Evolutionary conservation across 345 rosid genomes (phyloP), one percentile per base, ranked within the genome.

Genomic region (Gossypium australe): DNA sequence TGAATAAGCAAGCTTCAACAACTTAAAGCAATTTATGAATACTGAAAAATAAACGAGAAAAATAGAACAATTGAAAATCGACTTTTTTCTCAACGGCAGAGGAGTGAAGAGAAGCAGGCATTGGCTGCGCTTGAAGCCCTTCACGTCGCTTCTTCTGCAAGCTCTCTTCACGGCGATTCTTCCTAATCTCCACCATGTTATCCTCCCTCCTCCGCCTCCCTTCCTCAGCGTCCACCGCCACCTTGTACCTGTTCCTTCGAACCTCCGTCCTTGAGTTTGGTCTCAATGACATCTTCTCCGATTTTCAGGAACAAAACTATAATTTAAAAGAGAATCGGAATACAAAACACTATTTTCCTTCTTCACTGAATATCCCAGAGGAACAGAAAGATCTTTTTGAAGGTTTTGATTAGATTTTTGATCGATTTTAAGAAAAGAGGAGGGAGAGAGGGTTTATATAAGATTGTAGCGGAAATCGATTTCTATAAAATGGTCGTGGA

Each of bases 1-100:
- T 1, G 13, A 8, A 45, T 11, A 45, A 45, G 11, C 49, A 45
- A 45, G 49, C 13, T 2, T 45, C 3, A 11, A 45, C 49, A 45
- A 10, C 11, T 8, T 45, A 8, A 45, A 11, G 11, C 2, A n/a
- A 17, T n/a, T 53, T 1, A n/a, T 6, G 9, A 53, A 53, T 2
- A n/a, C 22, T 8, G 20, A 11, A 20, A 56, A 56, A 56, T 0
- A 41, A n/a, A 17, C 49, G 8, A 64, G 14, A 22, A 25, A 48
- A 68, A 9, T 55, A 25, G 48, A 49, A 68, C 8, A 68, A 25
- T 8, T 49, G 5, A 25, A 14, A 68, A 48, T 25, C 34, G 8
- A 89, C 98, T 91, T 87, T 89, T 80, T 85, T 89, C 76, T 83
- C 87, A 17, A 82, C 81, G 72, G 80, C 78, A 18, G 90, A 76